Base-by-base conservation (phyloP, 345 rosid genomes). In the Eutrema japonicum region DNA sequence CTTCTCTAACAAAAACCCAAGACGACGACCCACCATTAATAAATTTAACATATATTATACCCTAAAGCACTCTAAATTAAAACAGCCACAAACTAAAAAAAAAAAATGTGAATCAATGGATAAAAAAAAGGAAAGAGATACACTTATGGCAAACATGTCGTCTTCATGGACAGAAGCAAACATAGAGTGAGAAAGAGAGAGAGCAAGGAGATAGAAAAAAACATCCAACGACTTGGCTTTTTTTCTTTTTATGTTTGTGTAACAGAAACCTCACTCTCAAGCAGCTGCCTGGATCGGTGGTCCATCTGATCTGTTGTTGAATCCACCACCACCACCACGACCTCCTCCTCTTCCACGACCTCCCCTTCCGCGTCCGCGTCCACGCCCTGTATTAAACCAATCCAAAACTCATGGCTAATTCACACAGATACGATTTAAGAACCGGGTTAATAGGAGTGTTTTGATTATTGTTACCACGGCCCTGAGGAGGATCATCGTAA, bases 351-450 rank as follows among this genome's bases (percentile, higher is more conserved):
- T 70, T 40, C 80, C 80, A 32, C 80, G 80, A 8, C 80, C 80
- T 59, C 73, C 80, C 80, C 90, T 86, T 56, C 96, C 98, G 12
- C 95, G 91, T 18, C 81, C 89, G 16, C 87, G 85, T 13, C 93
- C 93, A 72, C 92, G 90, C 36, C 92, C 94, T 90, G 70, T 33
- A 79, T 55, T 10, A 51, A 46, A 26, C 55, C 47, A 68, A 4
- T 60, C 50, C 56, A 43, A 13, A 59, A 36, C 49, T 73, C 36
- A 76, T 9, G 10, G 13, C 30, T 61, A 37, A 53, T 54, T 64
- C 69, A 61, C 37, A 67, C 36, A 7, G 0, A 14, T 51, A 13
- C 14, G 2, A 30, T 32, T 29, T 3, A 49, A n/a, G 5, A 50
- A 14, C 36, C 6, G 0, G 8, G 22, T 35, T 60, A 10, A 47